phyloP scores from a whole-genome alignment of 208 protist genomes.

The Acanthamoeba rhysodes region DNA sequence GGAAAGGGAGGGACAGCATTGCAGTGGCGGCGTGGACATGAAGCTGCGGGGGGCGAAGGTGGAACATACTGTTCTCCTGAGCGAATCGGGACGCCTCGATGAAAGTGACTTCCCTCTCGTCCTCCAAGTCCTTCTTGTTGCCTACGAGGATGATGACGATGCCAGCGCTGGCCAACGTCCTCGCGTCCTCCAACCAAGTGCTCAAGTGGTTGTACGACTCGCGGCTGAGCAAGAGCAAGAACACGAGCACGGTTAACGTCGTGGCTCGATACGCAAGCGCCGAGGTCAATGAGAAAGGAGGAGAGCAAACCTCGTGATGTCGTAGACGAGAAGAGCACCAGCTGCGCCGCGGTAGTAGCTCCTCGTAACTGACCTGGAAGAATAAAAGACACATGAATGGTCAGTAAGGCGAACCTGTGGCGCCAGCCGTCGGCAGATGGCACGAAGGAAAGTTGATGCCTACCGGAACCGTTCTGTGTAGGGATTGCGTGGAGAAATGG shows the following conservation, averaged over 20 bases:
- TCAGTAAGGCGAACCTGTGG: background rate
- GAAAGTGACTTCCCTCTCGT: conserved; percentile 88
- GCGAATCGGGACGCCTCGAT: conserved; percentile 86
- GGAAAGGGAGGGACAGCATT: background rate
- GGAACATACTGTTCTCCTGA: conserved; percentile 86
- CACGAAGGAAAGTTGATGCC: background rate
- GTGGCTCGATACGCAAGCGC: background rate
- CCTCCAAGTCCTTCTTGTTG: conserved; percentile 86
- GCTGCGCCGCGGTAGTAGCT: conserved; percentile 98
- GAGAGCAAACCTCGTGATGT: conserved; percentile 90
- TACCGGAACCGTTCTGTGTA: conserved; percentile 53
- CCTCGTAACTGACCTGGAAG: conserved; percentile 92
- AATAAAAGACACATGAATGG: background rate
- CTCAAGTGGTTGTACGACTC: conserved; percentile 86
- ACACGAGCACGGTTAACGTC: background rate
- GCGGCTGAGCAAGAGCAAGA: conserved; percentile 55
- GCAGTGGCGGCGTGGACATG: background rate
- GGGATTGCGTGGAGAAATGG: background rate
- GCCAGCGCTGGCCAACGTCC: conserved; percentile 79
- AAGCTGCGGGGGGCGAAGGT: background rate
- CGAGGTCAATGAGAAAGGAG: background rate
- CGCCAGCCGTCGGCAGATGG: background rate
- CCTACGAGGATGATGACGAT: conserved; percentile 87
- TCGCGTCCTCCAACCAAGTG: conserved; percentile 85
- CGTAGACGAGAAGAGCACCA: conserved; percentile 97